Evolutionary conservation across 148 eudicot species (phyloP).

Genomic region (Chenopodium berlandieri): DNA sequence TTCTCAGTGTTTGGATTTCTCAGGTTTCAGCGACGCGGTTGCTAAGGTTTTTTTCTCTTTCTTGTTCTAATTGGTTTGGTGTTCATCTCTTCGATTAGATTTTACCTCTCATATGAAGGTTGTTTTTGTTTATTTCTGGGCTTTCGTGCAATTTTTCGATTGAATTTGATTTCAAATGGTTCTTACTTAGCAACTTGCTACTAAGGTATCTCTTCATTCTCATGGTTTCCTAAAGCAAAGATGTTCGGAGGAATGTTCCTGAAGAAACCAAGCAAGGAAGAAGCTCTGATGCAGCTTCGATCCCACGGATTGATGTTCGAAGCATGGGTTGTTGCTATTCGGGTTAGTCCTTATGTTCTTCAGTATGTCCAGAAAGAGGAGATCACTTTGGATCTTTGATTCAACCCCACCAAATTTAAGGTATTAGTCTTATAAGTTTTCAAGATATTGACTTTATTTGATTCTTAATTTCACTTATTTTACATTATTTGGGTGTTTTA

Average conservation of each 20-base stretch:
- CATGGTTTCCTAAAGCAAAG: slow-evolving; percentile 17
- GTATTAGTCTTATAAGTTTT: not conserved
- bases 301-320: slow-evolving; percentile 59
- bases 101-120: too few species aligned
- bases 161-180: too few species aligned
- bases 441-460: not conserved
- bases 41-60: too few species aligned
- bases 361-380: slow-evolving; percentile 59
- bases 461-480: not conserved
- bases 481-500: not conserved
- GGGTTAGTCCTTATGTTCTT: slow-evolving; percentile 72
- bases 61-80: too few species aligned
- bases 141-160: too few species aligned
- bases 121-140: too few species aligned
- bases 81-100: too few species aligned
- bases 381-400: slow-evolving; percentile 57
- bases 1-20: slow-evolving; percentile 22
- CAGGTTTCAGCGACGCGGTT: not conserved
- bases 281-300: slow-evolving; percentile 63
- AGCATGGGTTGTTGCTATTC: slow-evolving; percentile 64
- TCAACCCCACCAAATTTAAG: not conserved
- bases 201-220: too few species aligned
- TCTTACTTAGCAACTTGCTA: too few species aligned
- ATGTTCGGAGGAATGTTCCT: slow-evolving; percentile 81
- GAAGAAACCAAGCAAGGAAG: slow-evolving; percentile 70